Conservation (phyloP, 257 asterid genomes). For the Lithospermum erythrorhizon region DNA sequence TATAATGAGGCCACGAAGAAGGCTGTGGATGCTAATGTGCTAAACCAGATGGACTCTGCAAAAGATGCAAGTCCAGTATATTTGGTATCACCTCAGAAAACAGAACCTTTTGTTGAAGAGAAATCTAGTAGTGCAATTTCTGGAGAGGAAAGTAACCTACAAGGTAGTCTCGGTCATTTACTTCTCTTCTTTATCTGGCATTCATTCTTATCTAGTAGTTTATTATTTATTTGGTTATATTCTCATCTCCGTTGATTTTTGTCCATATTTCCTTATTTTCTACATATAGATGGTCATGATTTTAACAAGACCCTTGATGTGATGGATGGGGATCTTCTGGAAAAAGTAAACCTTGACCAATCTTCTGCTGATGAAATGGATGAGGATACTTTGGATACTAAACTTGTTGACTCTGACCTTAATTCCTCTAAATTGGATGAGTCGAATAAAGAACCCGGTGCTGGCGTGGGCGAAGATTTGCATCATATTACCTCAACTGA, state of each 20-base stretch:
- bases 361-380: conserved; percentile 33
- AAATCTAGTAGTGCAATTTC: conserved; percentile 14
- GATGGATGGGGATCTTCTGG: conserved; percentile 21
- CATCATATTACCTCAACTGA: conserved; percentile 12
- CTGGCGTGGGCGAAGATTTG: conserved; percentile 8
- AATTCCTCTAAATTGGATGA: conserved; percentile 14
- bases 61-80: conserved; percentile 13
- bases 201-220: not conserved
- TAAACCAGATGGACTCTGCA: conserved; percentile 11
- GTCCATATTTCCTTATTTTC: not conserved
- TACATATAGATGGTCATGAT: conserved; percentile 3
- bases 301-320: conserved; percentile 12
- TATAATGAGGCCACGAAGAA: conserved; percentile 15
- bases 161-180: conserved; percentile 10
- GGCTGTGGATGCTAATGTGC: conserved; percentile 20
- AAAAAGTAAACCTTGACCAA: conserved; percentile 27
- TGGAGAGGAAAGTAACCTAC: conserved; percentile 10
- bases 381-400: conserved; percentile 24
- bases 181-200: not conserved
- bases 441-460: conserved; percentile 11
- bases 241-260: not conserved
- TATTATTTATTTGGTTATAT: not conserved
- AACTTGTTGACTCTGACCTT: conserved; percentile 12
- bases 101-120: conserved; percentile 12
- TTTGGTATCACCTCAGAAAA: conserved; percentile 12